Evolutionary conservation across 805 yeast genomes (phyloP), one percentile per base, ranked within the genome.

Genomic region (Candida tallmaniae): DNA sequence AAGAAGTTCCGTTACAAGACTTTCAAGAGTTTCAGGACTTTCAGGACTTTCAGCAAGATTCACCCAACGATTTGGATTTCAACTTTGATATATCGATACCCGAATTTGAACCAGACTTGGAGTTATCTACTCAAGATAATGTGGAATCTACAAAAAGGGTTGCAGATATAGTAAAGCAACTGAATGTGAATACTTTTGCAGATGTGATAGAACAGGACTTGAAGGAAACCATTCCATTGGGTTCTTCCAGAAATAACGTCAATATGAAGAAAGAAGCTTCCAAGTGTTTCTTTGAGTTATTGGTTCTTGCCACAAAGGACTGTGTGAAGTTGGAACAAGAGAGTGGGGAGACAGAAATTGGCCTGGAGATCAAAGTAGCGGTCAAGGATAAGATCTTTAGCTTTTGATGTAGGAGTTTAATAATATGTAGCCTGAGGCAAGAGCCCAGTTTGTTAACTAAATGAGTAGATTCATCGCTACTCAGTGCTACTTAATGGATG

Each of bases 291-390:
- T 88, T 87, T 49, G 95, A 88, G 53, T 55, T 88, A 52, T 65
- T 88, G 46, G 90, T 87, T 3, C 65, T 88, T 38, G 94, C 94
- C 2, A 80, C 93, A 5, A 68, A 77, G 29, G 88, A 82, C 46
- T 80, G 90, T 35, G 62, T 88, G 29, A 62, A 65, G 11, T 56
- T 87, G 27, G 58, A 74, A 23, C 95, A 86, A 60, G 65, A 68
- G 16, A 23, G 27, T 13, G 42, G 40, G n/a, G 44, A 42, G 11
- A 49, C 51, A 8, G 48, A 47, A 10, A 47, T 81, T 14, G 85
- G 79, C 44, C 81, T 80, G 4, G 75, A 72, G 24, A 78, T 86
- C 37, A 46, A 43, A n/a, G 68, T 84, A 23, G 52, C 57, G 14
- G 61, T 75, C 8, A 74, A 67, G 46, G 68, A 70, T 31, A 50